Evolutionary conservation across 2,329 filamentous ascomycete species (phyloP).

Genomic region (Botrytis fragariae): DNA sequence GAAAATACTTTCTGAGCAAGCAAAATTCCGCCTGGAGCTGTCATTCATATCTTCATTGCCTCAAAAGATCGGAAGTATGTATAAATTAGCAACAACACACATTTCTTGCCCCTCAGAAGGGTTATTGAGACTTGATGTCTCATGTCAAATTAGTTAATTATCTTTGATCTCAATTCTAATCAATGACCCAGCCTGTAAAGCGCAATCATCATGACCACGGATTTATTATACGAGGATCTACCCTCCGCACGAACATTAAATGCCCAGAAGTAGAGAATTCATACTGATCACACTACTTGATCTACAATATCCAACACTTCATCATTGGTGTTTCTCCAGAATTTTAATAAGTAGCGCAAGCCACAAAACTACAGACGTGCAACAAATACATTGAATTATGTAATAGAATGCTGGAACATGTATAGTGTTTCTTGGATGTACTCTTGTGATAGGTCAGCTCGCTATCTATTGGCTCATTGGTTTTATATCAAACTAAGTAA

Average conservation of each 20-base stretch:
- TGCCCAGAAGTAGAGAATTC: neutral
- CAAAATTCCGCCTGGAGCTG: neutral
- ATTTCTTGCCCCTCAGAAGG: neutral
- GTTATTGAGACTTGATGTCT: fast-evolving
- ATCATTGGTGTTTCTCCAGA: neutral
- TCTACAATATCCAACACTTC: neutral
- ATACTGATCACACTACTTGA: neutral
- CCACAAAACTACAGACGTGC: neutral
- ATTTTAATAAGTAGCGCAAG: neutral
- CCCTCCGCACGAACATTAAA: neutral
- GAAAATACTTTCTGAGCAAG: no score
- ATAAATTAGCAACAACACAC: no score
- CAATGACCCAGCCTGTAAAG: neutral
- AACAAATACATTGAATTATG: neutral
- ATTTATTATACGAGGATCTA: neutral
- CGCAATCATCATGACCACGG: fast-evolving
- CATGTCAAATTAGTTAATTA: neutral
- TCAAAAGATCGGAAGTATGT: no score
- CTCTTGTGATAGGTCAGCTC: neutral
- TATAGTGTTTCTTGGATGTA: neutral
- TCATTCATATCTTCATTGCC: neutral
- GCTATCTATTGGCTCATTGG: neutral
- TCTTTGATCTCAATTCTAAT: neutral
- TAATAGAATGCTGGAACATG: neutral
- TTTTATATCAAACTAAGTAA: no score